Conservation (phyloP, 2,329 filamentous ascomycete species). For the Colletotrichum tabaci region DNA sequence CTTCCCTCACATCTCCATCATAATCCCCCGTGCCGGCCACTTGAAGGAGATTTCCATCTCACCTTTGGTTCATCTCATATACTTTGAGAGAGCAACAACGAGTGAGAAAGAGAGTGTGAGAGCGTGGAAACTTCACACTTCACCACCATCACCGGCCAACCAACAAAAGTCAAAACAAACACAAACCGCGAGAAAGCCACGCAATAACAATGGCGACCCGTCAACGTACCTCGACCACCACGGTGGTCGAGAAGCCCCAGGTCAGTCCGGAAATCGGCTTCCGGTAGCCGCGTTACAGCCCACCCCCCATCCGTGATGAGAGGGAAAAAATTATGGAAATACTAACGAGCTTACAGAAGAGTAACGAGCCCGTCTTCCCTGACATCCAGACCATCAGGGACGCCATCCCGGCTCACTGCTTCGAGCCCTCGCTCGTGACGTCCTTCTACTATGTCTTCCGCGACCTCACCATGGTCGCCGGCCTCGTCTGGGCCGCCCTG, state of each 20-base stretch:
- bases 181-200: neutral
- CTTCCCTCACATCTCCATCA: constrained; percentile 8
- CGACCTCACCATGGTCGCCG: constrained; percentile 65
- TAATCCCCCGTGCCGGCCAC: neutral
- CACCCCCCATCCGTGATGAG: constrained; percentile 8
- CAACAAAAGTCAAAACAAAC: no score
- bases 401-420: constrained; percentile 74
- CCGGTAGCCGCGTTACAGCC: neutral
- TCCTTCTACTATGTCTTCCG: constrained; percentile 71
- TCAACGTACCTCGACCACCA: constrained; percentile 37
- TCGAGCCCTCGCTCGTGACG: constrained; percentile 66
- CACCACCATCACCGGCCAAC: neutral
- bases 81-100: neutral
- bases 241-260: constrained; percentile 42
- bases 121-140: neutral
- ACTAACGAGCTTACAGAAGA: constrained; percentile 29
- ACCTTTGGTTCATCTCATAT: constrained; percentile 31
- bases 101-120: neutral
- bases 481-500: constrained; percentile 65
- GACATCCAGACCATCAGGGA: constrained; percentile 64
- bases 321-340: neutral
- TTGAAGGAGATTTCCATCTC: constrained; percentile 4
- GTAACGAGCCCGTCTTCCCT: constrained; percentile 52
- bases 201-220: constrained; percentile 30
- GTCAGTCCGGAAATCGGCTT: constrained; percentile 20